Percentiles rank a stretch among this genome's conserved stretches.
Evolutionary conservation across 805 yeast genomes (phyloP).

Genomic region (Teunomyces stri): DNA sequence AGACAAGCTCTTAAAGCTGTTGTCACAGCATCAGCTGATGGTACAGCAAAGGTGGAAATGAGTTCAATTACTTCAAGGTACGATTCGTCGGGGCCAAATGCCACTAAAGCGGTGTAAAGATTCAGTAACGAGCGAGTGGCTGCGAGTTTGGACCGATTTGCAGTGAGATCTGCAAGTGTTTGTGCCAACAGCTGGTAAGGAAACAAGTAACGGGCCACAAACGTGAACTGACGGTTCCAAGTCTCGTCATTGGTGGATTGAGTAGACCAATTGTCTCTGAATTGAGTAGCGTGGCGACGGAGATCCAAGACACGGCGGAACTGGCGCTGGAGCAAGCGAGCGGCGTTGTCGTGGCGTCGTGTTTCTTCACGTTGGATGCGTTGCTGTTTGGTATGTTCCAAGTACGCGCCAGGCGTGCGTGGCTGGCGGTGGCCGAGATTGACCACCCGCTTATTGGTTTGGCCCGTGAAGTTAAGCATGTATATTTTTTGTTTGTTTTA

Average conservation of each 20-base stretch:
- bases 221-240: neutral
- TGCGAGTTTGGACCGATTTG: neutral
- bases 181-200: neutral
- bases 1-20: neutral
- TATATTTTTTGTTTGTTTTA: neutral
- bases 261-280: constrained; percentile 1
- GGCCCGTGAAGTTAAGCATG: constrained; percentile 66
- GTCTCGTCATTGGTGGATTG: no score
- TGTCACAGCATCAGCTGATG: neutral
- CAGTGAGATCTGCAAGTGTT: neutral
- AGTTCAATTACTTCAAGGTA: neutral
- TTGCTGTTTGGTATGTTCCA: constrained; percentile 66
- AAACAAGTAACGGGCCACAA: neutral
- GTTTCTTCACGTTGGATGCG: constrained; percentile 62
- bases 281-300: constrained; percentile 17
- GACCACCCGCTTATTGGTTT: constrained; percentile 55
- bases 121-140: neutral
- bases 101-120: neutral
- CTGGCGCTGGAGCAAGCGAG: constrained; percentile 47
- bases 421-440: constrained; percentile 55
- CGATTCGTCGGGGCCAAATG: neutral
- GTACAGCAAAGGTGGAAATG: neutral
- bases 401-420: constrained; percentile 36
- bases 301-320: constrained; percentile 42
- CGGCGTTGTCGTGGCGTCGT: constrained; percentile 50